Base-by-base conservation (phyloP, 179 eudicot species). In the Actinidia chinensis region DNA sequence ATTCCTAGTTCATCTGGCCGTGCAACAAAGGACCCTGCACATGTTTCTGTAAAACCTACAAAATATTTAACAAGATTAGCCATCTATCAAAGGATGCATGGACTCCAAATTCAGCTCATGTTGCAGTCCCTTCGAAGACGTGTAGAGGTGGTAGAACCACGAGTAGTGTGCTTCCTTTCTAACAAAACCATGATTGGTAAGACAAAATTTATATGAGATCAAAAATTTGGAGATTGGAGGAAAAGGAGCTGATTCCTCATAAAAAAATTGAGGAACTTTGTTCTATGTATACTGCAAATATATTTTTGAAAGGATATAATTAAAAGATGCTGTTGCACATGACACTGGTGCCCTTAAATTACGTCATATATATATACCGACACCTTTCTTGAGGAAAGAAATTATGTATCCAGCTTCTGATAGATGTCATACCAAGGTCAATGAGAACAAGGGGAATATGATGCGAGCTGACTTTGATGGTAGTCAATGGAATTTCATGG, bases 1-100 rank as follows among this genome's bases (percentile, higher is more conserved):
- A 93, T 90, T 79, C 84, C 48, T 83, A 93, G 78, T 79, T 91
- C 92, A 79, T 93, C 85, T 47, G 95, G 92, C 59, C 79, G 84
- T 75, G 95, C 91, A 66, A 86, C 90, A 86, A 91, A 95, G 28
- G 98, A 88, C 59, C 93, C 99, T 43, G 94, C 99, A 80, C 99
- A 93, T 77, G 93, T 95, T 86, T 95, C 99, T 3, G 99, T 93
- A 46, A 95, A 89, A 81, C 99, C 99, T 95, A 54, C 48, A 79
- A 0, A 71, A 36, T 6, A 18, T 15, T 23, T 28, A 28, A 60
- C 61, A 28, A 52, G 14, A 70, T 76, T 66, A 80, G 79, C 18
- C 71, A 54, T 52, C 18, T 20, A 10, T 33, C 17, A 59, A 33
- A 71, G 23, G 44, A n/a, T 46, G 36, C 20, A 1, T 47, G 25